These are phyloP conservation scores for Volvox reticuliferus DNA, from an alignment of 139 green algal genomes.

Conservation along the genomic window DNA sequence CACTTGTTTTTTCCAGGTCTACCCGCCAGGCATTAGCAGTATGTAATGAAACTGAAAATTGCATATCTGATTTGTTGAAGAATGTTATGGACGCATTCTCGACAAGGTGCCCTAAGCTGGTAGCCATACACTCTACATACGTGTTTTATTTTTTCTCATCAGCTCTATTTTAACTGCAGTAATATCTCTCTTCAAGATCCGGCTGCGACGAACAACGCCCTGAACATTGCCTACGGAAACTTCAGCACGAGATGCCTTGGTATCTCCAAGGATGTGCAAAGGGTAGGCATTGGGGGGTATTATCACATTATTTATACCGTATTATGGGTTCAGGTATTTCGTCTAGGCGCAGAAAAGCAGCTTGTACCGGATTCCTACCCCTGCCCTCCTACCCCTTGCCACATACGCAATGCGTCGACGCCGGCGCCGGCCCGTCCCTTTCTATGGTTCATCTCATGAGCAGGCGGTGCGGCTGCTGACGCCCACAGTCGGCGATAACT, in stretches of 20 bases:
- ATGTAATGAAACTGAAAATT: slow-evolving; percentile 8
- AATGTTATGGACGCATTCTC: not conserved
- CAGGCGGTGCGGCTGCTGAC: slow-evolving; percentile 14
- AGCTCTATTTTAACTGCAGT: not conserved
- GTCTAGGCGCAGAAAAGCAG: too few relatives aligned
- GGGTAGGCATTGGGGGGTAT: not conserved
- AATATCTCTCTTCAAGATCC: not conserved
- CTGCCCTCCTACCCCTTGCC: too few relatives aligned
- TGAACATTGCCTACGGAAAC: not conserved
- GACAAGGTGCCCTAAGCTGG: not conserved
- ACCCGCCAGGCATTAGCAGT: not conserved
- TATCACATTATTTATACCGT: not conserved
- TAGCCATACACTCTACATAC: not conserved
- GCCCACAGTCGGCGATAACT: not conserved
- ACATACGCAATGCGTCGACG: too few relatives aligned
- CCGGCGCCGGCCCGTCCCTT: too few relatives aligned
- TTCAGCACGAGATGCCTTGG: not conserved
- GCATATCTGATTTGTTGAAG: not conserved
- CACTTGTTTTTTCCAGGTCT: not conserved
- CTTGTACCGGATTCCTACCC: too few relatives aligned
- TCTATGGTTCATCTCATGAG: too few relatives aligned
- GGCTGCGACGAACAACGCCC: not conserved
- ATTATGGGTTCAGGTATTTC: too few relatives aligned
- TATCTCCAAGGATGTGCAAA: not conserved
- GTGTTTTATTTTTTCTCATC: not conserved